phyloP scores from a whole-genome alignment of 177 flowering plant species.

The Telopea speciosissima region DNA sequence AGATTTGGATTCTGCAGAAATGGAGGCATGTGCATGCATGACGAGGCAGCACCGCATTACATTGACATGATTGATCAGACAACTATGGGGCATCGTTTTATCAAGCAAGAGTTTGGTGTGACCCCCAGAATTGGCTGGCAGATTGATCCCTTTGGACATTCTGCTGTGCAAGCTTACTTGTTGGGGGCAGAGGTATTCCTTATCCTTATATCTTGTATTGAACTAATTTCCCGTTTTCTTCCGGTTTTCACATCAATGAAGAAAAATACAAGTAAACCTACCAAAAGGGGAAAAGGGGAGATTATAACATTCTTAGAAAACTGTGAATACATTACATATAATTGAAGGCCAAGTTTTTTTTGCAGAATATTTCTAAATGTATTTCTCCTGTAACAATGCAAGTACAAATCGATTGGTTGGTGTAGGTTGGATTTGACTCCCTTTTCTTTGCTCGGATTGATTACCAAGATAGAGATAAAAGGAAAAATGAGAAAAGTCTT shows the following conservation, averaged over 20 bases:
- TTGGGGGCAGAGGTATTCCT: conserved; percentile 56
- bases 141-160: conserved; percentile 79
- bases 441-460: conserved; percentile 87
- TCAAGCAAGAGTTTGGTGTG: conserved; percentile 48
- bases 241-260: too few relatives aligned
- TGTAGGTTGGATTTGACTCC: conserved; percentile 76
- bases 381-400: background rate
- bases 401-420: background rate
- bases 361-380: too few relatives aligned
- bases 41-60: conserved; percentile 76
- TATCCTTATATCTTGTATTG: background rate
- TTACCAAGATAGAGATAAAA: conserved; percentile 85
- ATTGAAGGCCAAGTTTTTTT: too few relatives aligned
- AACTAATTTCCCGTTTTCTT: too few relatives aligned
- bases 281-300: too few relatives aligned
- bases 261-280: too few relatives aligned
- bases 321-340: too few relatives aligned
- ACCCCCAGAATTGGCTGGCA: conserved; percentile 81
- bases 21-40: conserved; percentile 89
- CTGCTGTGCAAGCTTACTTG: conserved; percentile 81
- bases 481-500: conserved; percentile 27
- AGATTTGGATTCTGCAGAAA: conserved; percentile 33
- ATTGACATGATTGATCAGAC: conserved; percentile 84
- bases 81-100: conserved; percentile 68
- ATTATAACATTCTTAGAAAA: too few relatives aligned